Evolutionary conservation across 495 filamentous ascomycete genomes (phyloP).

Genomic region (Penicillium arizonense): DNA sequence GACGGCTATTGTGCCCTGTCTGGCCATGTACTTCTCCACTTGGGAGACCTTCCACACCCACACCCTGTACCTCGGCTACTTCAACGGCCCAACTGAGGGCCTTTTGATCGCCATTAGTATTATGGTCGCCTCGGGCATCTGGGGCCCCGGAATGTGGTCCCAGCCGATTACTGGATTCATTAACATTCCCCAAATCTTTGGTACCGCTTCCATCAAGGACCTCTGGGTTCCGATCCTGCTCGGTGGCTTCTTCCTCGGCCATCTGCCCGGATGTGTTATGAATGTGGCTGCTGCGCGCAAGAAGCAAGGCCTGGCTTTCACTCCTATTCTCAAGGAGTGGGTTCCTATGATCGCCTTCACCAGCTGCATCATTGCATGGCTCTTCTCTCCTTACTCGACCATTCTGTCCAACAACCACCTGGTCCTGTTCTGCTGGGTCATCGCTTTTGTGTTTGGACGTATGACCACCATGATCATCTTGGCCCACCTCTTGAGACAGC

Average conservation of each 20-base stretch:
- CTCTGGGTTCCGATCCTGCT: constrained; percentile 83
- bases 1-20: constrained; percentile 84
- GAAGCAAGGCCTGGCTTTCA: constrained; percentile 68
- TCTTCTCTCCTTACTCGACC: constrained; percentile 81
- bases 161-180: constrained; percentile 65
- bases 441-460: constrained; percentile 96
- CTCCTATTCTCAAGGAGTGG: constrained; percentile 92
- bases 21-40: constrained; percentile 99
- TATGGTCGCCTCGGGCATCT: constrained; percentile 84
- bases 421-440: constrained; percentile 87
- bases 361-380: constrained; percentile 71
- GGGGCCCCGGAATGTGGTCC: constrained; percentile 85
- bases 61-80: constrained; percentile 92
- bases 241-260: constrained; percentile 68
- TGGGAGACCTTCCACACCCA: constrained; percentile 99
- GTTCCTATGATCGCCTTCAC: constrained; percentile 84
- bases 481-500: constrained; percentile 87
- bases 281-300: constrained; percentile 80
- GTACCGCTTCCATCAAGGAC: constrained; percentile 69
- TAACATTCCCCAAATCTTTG: constrained; percentile 58
- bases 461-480: constrained; percentile 99
- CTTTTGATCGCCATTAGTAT: constrained; percentile 81
- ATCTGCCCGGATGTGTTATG: constrained; percentile 75
- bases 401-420: constrained; percentile 79
- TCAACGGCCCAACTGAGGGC: constrained; percentile 97